phyloP scores from a whole-genome alignment of 139 green algal species.

The Chara braunii region DNA sequence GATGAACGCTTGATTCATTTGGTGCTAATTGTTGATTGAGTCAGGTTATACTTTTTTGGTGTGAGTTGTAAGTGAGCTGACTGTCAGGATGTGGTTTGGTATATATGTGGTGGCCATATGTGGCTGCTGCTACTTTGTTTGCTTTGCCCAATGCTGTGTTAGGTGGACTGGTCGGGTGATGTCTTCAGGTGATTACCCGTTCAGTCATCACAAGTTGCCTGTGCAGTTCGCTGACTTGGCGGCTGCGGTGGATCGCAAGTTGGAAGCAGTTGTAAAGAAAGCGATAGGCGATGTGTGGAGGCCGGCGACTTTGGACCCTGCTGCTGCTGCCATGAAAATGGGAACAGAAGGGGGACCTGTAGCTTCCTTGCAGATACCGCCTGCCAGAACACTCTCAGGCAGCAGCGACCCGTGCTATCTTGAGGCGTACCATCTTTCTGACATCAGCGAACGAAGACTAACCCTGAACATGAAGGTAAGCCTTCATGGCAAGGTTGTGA shows the following conservation, averaged over 20 bases:
- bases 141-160: too few relatives aligned
- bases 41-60: too few relatives aligned
- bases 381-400: conserved; percentile 2
- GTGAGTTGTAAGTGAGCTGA: too few relatives aligned
- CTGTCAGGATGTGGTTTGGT: too few relatives aligned
- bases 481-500: too few relatives aligned
- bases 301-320: neutral
- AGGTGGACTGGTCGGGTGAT: conserved; percentile 19
- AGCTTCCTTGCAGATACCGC: too few relatives aligned
- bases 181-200: conserved; percentile 31
- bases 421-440: conserved; percentile 20
- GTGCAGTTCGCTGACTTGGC: conserved; percentile 25
- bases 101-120: too few relatives aligned
- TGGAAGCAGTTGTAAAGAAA: conserved; percentile 19
- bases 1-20: too few relatives aligned
- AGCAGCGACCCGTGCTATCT: conserved; percentile 19
- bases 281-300: conserved; percentile 21
- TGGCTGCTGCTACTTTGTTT: too few relatives aligned
- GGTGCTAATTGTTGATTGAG: too few relatives aligned
- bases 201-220: conserved; percentile 28
- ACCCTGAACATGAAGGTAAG: conserved; percentile 32
- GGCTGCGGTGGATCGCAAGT: conserved; percentile 22
- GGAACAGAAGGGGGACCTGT: too few relatives aligned
- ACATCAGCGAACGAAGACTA: conserved; percentile 7
- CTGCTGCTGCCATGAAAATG: too few relatives aligned